These are phyloP conservation scores for Bolboschoenoplectus hybrid DNA, from an alignment of 202 grass and related monocot species.

Conservation along the genomic window DNA sequence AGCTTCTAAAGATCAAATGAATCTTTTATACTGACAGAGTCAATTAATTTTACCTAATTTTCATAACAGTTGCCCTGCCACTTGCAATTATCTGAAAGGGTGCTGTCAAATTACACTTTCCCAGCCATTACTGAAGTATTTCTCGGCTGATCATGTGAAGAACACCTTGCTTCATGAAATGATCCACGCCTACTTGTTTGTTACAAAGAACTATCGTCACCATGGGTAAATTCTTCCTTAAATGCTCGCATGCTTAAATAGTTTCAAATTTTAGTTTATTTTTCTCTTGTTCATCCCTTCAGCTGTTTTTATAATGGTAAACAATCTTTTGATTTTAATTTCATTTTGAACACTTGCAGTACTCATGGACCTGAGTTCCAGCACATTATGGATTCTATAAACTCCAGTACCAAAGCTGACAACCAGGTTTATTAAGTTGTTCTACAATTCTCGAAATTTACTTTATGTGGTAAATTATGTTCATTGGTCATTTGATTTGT, in stretches of 20 bases:
- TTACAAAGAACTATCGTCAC: neutral
- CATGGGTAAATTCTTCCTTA: slow-evolving; percentile 18
- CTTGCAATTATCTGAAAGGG: slow-evolving; percentile 47
- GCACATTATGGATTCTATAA: slow-evolving; percentile 30
- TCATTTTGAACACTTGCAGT: slow-evolving; percentile 35
- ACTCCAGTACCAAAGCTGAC: slow-evolving; percentile 25
- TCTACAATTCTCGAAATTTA: slow-evolving; percentile 17
- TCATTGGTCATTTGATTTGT: neutral
- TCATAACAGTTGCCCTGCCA: slow-evolving; percentile 48
- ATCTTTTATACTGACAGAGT: neutral
- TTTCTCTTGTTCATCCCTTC: neutral
- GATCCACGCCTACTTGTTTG: slow-evolving; percentile 26
- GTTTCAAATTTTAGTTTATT: neutral
- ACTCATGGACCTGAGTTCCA: slow-evolving; percentile 31
- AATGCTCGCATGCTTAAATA: neutral
- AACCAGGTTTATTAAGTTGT: slow-evolving; percentile 24
- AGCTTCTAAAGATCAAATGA: neutral
- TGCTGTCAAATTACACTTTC: slow-evolving; percentile 65
- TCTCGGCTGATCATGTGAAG: slow-evolving; percentile 52
- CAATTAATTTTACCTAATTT: slow-evolving; percentile 4
- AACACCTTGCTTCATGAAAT: slow-evolving; percentile 48
- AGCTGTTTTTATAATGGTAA: neutral
- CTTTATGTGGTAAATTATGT: neutral
- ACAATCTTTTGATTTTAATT: neutral
- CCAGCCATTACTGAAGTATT: slow-evolving; percentile 47